These are phyloP conservation scores for Aschersonia sp. DNA, from an alignment of 2,329 filamentous ascomycete species.

Conservation along the genomic window DNA sequence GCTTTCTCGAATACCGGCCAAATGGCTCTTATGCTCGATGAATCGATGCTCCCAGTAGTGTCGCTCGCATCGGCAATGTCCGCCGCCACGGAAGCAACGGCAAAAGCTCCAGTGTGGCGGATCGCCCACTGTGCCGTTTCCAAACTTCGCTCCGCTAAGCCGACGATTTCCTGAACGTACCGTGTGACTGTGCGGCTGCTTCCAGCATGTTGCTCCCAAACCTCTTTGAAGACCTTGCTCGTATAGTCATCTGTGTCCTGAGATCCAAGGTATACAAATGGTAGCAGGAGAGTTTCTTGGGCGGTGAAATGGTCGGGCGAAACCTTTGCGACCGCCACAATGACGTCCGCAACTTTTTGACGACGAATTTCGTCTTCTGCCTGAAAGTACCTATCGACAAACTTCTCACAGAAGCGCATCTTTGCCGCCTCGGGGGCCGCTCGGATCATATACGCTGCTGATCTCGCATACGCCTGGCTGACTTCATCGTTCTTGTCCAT, in stretches of 20 bases:
- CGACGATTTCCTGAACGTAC: constrained; percentile 71
- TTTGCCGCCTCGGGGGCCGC: constrained; percentile 34
- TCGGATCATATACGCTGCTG: constrained; percentile 71
- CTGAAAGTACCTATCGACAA: constrained; percentile 62
- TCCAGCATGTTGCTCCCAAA: constrained; percentile 85
- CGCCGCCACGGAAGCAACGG: constrained; percentile 58
- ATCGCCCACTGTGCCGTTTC: constrained; percentile 78
- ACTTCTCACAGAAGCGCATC: constrained; percentile 33
- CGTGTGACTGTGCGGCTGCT: constrained; percentile 68
- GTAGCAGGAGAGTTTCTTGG: constrained; percentile 60
- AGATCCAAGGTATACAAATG: constrained; percentile 76
- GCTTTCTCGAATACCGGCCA: constrained; percentile 80
- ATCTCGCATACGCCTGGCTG: constrained; percentile 72
- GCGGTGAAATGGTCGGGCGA: constrained; percentile 78
- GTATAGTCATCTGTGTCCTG: constrained; percentile 76
- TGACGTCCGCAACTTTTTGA: constrained; percentile 66
- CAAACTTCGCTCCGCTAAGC: constrained; percentile 51
- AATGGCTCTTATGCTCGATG: constrained; percentile 43
- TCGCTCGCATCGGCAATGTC: constrained; percentile 48
- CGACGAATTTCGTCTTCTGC: constrained; percentile 65
- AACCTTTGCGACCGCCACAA: constrained; percentile 69
- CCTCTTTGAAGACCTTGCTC: constrained; percentile 63
- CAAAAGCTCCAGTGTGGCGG: constrained; percentile 74
- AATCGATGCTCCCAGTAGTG: constrained; percentile 42
- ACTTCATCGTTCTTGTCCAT: constrained; percentile 92